Base-by-base conservation (phyloP, 1,284 basidiomycete species). In the Microstroma glucosiphilum region DNA sequence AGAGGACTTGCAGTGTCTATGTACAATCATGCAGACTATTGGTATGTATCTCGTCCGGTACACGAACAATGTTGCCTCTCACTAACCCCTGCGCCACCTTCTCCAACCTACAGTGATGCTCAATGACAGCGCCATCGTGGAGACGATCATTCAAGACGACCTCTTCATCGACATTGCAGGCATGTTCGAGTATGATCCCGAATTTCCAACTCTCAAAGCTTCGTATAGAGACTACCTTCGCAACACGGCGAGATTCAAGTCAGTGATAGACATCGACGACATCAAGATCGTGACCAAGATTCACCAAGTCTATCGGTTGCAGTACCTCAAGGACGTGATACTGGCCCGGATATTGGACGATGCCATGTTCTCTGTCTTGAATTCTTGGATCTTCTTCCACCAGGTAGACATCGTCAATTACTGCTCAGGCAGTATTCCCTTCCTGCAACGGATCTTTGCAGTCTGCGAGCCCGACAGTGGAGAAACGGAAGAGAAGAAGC, bases 241-340 rank as follows among this genome's bases (percentile, higher is more conserved):
- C 49, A 85, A 89, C 69, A 87, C 86, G 13, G 85, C 90, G 3
- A 87, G 85, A 57, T 97, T 91, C 81, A 72, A 71, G 56, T 71
- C 72, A 57, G 75, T 78, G n/a, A 66, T 78, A 57, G 69, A 72
- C 25, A 75, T 78, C 40, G 71, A 66, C 30, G 76, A 78, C 54
- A 64, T 73, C 1, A 66, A 66, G 55, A 72, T 78, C 26, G 63
- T 77, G 12, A 60, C 70, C 66, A 78, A 97, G 82, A 90, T 98
- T 54, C 92, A 96, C 59, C 91, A 96, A 76, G 96, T 92, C 1
- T 97, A 96, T 77, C 89, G 94, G 13, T 84, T 99, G 2, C 89
- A 92, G 73, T 98, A 94, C 80, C 88, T 99, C 68, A 97, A 96
- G 80, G 94, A 98, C 77, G 94, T 99, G 63, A 91, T 98, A 42